Evolutionary conservation across 768 basidiomycete species (phyloP).

Genomic region (Leccinellum albellum): DNA sequence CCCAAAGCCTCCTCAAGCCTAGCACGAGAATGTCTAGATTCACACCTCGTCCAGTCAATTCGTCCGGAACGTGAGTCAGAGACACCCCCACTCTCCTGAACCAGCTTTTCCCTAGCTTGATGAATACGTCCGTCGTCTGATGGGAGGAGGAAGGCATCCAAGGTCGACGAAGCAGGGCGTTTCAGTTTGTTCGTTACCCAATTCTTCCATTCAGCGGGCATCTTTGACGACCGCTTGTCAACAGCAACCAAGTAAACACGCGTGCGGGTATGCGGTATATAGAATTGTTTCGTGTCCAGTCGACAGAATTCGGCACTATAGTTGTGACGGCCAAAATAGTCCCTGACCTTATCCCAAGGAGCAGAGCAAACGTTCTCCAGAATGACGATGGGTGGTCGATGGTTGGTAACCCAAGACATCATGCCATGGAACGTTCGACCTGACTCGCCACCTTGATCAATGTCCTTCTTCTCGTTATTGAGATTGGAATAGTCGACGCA

Average conservation of each 20-base stretch:
- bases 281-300: conserved; percentile 85
- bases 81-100: conserved; percentile 55
- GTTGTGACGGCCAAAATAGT: conserved; percentile 68
- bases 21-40: conserved; percentile 86
- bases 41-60: conserved; percentile 89
- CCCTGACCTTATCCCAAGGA: conserved; percentile 76
- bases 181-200: conserved; percentile 58
- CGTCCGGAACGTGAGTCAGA: conserved; percentile 68
- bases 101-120: conserved; percentile 80
- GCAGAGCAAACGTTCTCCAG: conserved; percentile 92
- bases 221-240: conserved; percentile 52
- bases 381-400: conserved; percentile 88
- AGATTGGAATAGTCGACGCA: conserved; percentile 97
- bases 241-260: conserved; percentile 86
- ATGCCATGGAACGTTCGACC: conserved; percentile 93
- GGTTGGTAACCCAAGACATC: conserved; percentile 86
- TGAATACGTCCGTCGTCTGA: conserved; percentile 91
- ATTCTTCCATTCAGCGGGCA: conserved; percentile 69
- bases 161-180: conserved; percentile 81
- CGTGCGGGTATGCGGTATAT: conserved; percentile 92
- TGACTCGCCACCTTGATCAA: conserved; percentile 88
- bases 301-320: conserved; percentile 71
- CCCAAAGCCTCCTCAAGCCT: conserved; percentile 82
- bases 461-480: conserved; percentile 88
- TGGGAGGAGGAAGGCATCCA: conserved; percentile 89